Base-by-base conservation (phyloP, 2,329 filamentous ascomycete genomes). In the Mycosphaerella sp. region DNA sequence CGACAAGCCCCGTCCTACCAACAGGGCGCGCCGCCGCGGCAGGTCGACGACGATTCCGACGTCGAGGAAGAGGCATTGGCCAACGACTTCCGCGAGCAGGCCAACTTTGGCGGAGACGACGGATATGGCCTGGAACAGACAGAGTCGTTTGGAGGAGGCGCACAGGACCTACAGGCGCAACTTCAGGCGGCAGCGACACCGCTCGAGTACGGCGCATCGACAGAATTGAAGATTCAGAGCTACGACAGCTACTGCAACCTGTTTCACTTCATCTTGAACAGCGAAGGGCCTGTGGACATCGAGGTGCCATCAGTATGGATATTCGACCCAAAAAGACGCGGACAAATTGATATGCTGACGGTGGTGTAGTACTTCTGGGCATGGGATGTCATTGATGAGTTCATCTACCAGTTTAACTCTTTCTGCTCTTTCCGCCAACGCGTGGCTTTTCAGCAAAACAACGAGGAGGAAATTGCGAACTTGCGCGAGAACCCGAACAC, bases 341-440 rank as follows among this genome's bases (percentile, higher is more conserved):
- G 44, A 4, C 2, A 10, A 7, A 23, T 26, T 40, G 36, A 46
- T 51, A 48, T 41, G 45, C 50, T 54, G 14, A 53, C 17, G 17
- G 11, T 14, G 72, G 38, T n/a, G 39, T 55, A 97, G 89, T 95
- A 95, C 78, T 96, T 92, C 79, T 98, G 93, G 93, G 93, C 93
- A 41, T 98, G 93, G 93, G 93, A 98, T 73, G 92, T 97, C 64
- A 96, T 98, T 76, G 93, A 98, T 74, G 93, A 98, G 76, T 98
- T 98, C 79, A 97, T 98, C 77, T 98, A 98, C 80, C 93, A 98
- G 74, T 98, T 98, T 81, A 96, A 98, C 80, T 95, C 91, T 56
- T 98, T 98, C 80, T 97, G 90, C 73, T 89, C 90, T 60, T 96
- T 96, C 81, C 85, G 93, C 69, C 90, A 95, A 74, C 86, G 90